Conservation (phyloP, 78 protist genomes). For the Cyanophora paradoxa region DNA sequence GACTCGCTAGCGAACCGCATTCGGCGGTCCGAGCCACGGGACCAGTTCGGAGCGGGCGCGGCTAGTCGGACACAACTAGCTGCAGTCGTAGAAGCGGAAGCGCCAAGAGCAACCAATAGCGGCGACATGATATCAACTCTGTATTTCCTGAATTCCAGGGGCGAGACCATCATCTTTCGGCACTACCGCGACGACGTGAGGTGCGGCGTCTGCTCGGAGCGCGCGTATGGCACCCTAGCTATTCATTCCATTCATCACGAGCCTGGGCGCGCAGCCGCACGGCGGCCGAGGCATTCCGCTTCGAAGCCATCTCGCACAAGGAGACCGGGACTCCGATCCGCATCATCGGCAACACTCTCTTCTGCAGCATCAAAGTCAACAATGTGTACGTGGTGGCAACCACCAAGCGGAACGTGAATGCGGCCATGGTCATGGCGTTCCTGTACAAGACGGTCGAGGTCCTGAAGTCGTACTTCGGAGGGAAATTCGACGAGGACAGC, state of each 20-base stretch:
- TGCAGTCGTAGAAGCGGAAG: too few relatives aligned
- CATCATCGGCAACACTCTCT: constrained; percentile 63
- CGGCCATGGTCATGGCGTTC: constrained; percentile 77
- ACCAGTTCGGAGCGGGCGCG: too few relatives aligned
- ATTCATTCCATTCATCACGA: too few relatives aligned
- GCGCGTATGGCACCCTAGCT: constrained; percentile 59
- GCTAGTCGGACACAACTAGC: too few relatives aligned
- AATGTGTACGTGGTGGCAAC: constrained; percentile 79
- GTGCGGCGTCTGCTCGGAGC: constrained; percentile 10
- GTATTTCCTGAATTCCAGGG: constrained; percentile 74
- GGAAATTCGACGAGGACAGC: constrained; percentile 60
- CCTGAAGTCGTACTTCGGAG: constrained; percentile 69
- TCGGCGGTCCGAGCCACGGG: too few relatives aligned
- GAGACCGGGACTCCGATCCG: constrained; percentile 25
- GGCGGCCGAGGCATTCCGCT: constrained; percentile 37
- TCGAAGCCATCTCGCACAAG: constrained; percentile 22
- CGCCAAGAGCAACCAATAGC: too few relatives aligned
- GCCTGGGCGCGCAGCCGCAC: background rate
- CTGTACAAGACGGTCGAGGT: constrained; percentile 1
- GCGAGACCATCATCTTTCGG: constrained; percentile 78
- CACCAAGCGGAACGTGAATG: constrained; percentile 78
- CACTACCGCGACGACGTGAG: constrained; percentile 70
- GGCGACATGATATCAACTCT: constrained; percentile 67
- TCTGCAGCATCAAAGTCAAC: constrained; percentile 61
- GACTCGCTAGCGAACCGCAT: too few relatives aligned